Evolutionary conservation across 2,329 filamentous ascomycete genomes (phyloP).

Genomic region (Aspergillus felis): DNA sequence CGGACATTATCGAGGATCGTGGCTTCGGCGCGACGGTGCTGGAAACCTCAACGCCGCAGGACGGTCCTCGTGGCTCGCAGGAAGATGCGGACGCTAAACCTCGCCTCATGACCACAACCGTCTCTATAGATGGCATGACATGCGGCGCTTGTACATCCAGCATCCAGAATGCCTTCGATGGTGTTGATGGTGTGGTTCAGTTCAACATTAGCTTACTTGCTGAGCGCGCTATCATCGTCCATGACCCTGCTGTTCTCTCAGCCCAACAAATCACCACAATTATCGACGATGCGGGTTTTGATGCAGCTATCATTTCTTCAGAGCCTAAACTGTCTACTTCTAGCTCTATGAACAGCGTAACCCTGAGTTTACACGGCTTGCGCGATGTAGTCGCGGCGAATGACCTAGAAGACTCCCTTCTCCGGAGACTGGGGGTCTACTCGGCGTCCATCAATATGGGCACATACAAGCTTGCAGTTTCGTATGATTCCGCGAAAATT

Average conservation of each 20-base stretch:
- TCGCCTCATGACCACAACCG: conserved; percentile 65
- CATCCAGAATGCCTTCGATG: conserved; percentile 76
- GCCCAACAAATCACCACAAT: conserved; percentile 72
- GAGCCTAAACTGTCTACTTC: conserved; percentile 56
- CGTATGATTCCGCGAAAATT: conserved; percentile 66
- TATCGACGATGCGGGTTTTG: conserved; percentile 88
- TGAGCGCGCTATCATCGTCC: conserved; percentile 82
- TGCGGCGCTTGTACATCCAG: conserved; percentile 95
- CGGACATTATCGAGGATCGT: conserved; percentile 60
- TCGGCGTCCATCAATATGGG: conserved; percentile 70
- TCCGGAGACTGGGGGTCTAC: conserved; percentile 64
- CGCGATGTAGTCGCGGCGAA: conserved; percentile 68
- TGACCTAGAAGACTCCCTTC: conserved; percentile 65
- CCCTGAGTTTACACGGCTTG: conserved; percentile 81
- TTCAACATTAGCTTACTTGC: conserved; percentile 95
- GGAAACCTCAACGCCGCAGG: conserved; percentile 56
- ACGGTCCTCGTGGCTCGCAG: conserved; percentile 31
- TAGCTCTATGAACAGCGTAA: conserved; percentile 58
- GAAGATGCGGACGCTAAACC: conserved; percentile 30
- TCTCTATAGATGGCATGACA: conserved; percentile 94
- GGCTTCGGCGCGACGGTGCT: conserved; percentile 79
- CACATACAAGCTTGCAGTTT: conserved; percentile 70
- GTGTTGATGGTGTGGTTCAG: conserved; percentile 71
- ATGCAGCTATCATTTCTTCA: conserved; percentile 76
- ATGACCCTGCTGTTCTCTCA: conserved; percentile 68